Evolutionary conservation across 2,329 filamentous ascomycete species (phyloP).

Genomic region (Calonectria pauciramosa): DNA sequence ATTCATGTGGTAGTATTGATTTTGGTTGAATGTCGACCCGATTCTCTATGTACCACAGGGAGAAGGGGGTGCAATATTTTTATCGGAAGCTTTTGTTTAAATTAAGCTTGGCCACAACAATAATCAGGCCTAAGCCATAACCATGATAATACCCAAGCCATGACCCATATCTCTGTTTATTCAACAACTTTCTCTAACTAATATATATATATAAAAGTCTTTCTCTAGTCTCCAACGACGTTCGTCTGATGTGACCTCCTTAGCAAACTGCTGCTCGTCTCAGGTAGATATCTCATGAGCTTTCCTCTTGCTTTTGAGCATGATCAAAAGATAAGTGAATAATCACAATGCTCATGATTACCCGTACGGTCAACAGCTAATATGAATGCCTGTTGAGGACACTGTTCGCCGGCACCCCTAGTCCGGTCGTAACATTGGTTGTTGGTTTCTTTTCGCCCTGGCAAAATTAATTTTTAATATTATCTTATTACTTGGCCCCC

Average conservation of each 20-base stretch:
- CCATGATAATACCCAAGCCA: no score
- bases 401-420: no score
- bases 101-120: not conserved
- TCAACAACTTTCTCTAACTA: not conserved
- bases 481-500: no score
- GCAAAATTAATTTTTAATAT: no score
- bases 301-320: not conserved
- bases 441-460: no score
- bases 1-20: not conserved
- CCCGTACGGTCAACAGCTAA: no score
- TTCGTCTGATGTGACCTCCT: not conserved
- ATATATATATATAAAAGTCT: not conserved
- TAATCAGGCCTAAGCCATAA: not conserved
- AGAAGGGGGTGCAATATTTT: not conserved
- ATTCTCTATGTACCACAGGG: not conserved
- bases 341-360: no score
- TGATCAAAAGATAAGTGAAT: not conserved
- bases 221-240: not conserved
- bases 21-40: not conserved
- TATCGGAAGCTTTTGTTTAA: not conserved
- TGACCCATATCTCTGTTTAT: no score
- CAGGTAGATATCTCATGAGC: not conserved
- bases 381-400: no score
- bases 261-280: slow-evolving; percentile 1
- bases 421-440: no score